A percentile compares a stretch with the other conserved stretches of the same genome.
phyloP scores from a whole-genome alignment of 768 basidiomycete species.

The Suillus discolor region DNA sequence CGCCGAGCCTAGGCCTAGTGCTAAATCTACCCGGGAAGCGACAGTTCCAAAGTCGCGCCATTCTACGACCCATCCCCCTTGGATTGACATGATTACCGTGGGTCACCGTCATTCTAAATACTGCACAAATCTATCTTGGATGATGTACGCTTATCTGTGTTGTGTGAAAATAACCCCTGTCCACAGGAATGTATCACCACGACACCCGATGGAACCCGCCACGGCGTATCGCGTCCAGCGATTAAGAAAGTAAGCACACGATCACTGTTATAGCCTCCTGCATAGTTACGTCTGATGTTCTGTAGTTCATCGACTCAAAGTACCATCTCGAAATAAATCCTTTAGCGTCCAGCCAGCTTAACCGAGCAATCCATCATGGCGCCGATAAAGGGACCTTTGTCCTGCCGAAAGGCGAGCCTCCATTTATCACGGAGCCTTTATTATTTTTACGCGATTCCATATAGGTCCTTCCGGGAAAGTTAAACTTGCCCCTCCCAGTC shows the following conservation, averaged over 20 bases:
- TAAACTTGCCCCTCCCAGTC: constrained; percentile 20
- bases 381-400: constrained; percentile 51
- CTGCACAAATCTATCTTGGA: constrained; percentile 9
- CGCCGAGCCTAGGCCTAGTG: constrained; percentile 15
- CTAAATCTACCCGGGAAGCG: constrained; percentile 28
- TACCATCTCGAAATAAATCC: constrained; percentile 52
- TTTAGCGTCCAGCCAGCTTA: constrained; percentile 49
- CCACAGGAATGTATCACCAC: constrained; percentile 71
- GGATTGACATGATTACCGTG: constrained; percentile 47
- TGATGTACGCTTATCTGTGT: constrained; percentile 33
- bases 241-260: constrained; percentile 77
- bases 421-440: background rate
- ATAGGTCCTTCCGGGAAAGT: constrained; percentile 32
- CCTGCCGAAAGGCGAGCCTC: constrained; percentile 53
- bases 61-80: constrained; percentile 53
- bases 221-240: constrained; percentile 72
- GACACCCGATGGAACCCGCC: constrained; percentile 64
- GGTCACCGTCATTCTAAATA: constrained; percentile 30
- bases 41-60: constrained; percentile 38
- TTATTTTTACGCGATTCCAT: background rate
- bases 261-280: background rate
- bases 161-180: constrained; percentile 20
- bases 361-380: constrained; percentile 57
- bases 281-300: background rate
- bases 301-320: constrained; percentile 55